Base-by-base conservation (phyloP, 768 basidiomycete genomes). In the Panellus pusillus region DNA sequence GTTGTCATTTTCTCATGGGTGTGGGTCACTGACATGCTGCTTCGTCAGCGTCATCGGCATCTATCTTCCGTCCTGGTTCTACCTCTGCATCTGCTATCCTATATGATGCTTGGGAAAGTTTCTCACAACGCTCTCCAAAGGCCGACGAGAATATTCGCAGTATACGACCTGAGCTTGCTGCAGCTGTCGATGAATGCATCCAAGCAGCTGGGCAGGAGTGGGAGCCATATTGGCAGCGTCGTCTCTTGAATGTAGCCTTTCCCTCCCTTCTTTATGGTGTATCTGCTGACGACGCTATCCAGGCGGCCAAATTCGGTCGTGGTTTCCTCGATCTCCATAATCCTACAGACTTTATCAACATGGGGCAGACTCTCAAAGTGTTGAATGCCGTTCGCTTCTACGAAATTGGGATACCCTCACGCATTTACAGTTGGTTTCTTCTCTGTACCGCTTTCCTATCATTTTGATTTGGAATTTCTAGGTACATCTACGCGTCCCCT, bases 271-370 rank as follows among this genome's bases (percentile, higher is more conserved):
- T 44, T 17, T 18, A 13, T 11, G 28, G 3, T 19, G 17, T 50
- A 17, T 8, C 9, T 43, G 44, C 28, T 47, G 9, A 44, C 17
- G 28, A 32, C 11, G 40, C 28, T 44, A 31, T 58, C 0, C 60
- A 96, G 91, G 93, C 95, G n/a, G 96, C 96, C 8, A 94, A 94
- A 66, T 98, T 96, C 64, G 97, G 96, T 1, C 83, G 93, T 55
- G 89, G 92, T 0, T 99, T 94, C 66, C 71, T 99, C 58, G 97
- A 98, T 66, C 78, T 93, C 24, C 90, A 93, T 65, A 91, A 98
- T 66, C 91, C 96, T 4, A 85, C 83, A 0, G 93, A 97, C 64
- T 95, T 97, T 61, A 84, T 98, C 29, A 79, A 84, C 44, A 93
- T 97, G 88, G 94, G 93, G 0, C 90, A 94, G 67, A 86, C 86